These are phyloP conservation scores for Colletotrichum sp. DNA, from an alignment of 2,329 filamentous ascomycete genomes.

Conservation along the genomic window DNA sequence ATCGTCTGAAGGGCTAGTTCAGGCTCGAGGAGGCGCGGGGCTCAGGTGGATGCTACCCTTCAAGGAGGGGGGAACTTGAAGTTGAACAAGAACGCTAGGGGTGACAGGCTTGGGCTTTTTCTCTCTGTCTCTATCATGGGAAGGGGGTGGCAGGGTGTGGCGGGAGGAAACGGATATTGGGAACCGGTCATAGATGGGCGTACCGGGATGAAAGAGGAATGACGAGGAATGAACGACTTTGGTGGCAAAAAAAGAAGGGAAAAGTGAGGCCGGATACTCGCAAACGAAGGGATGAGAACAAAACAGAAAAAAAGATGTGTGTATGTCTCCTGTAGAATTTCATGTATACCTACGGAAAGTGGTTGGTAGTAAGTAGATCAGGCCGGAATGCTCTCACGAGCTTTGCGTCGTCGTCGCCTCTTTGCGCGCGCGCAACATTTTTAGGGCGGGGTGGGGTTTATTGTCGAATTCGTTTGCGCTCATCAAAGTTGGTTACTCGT, in stretches of 20 bases:
- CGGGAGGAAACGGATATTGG: not conserved
- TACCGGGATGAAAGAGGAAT: not conserved
- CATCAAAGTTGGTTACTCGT: not conserved
- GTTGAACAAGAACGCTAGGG: not conserved
- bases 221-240: not conserved
- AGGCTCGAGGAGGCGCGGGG: not conserved
- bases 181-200: conserved; percentile 13
- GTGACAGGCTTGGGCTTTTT: not conserved
- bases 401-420: conserved; percentile 8
- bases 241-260: not conserved
- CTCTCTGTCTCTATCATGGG: not conserved
- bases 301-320: not conserved
- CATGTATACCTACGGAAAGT: conserved; percentile 14
- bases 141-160: not conserved
- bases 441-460: not conserved
- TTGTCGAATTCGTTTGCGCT: not conserved
- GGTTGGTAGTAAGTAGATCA: conserved; percentile 19
- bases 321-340: conserved; percentile 13
- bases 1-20: not conserved
- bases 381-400: conserved; percentile 27
- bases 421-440: not conserved
- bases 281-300: conserved; percentile 17
- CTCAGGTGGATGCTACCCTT: not conserved
- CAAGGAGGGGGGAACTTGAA: not conserved
- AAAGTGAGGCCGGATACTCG: conserved; percentile 16